Conservation (phyloP, 805 yeast species). For the Torulaspora quercuum region DNA sequence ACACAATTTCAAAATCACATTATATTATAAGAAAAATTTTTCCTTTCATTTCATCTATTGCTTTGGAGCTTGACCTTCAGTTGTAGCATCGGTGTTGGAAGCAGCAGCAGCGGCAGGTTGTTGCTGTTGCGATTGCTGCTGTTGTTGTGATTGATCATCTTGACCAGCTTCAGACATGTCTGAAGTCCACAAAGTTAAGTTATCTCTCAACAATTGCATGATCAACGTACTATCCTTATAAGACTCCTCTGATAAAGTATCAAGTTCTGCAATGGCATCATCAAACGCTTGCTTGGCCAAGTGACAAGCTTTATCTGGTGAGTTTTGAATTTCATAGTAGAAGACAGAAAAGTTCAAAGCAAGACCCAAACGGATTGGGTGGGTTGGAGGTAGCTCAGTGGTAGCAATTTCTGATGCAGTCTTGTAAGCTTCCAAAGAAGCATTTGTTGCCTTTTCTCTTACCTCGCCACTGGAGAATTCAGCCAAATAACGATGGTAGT, state of each 20-base stretch:
- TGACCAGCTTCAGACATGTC: slow-evolving; percentile 83
- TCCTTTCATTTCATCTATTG: slow-evolving; percentile 11
- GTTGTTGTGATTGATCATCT: slow-evolving; percentile 46
- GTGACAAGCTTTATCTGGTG: slow-evolving; percentile 98
- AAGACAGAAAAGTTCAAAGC: slow-evolving; percentile 97
- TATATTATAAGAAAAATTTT: slow-evolving; percentile 8
- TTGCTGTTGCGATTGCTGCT: slow-evolving; percentile 22
- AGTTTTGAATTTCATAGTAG: slow-evolving; percentile 95
- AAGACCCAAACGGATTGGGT: slow-evolving; percentile 95
- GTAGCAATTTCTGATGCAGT: slow-evolving; percentile 96
- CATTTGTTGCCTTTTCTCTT: slow-evolving; percentile 88
- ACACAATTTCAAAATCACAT: slow-evolving; percentile 12
- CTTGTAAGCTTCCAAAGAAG: slow-evolving; percentile 91
- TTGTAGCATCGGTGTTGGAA: slow-evolving; percentile 30
- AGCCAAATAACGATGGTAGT: slow-evolving; percentile 97
- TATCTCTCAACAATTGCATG: slow-evolving; percentile 98
- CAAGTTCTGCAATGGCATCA: slow-evolving; percentile 98
- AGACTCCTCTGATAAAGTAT: slow-evolving; percentile 94
- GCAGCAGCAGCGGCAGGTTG: slow-evolving; percentile 31
- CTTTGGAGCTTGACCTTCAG: slow-evolving; percentile 31
- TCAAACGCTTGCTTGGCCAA: slow-evolving; percentile 98
- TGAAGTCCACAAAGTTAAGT: slow-evolving; percentile 95
- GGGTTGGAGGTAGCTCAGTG: slow-evolving; percentile 96
- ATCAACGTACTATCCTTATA: slow-evolving; percentile 98
- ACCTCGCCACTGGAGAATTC: slow-evolving; percentile 91